Evolutionary conservation across 176 grass and related monocot species (phyloP).

Genomic region (Secale cereale): DNA sequence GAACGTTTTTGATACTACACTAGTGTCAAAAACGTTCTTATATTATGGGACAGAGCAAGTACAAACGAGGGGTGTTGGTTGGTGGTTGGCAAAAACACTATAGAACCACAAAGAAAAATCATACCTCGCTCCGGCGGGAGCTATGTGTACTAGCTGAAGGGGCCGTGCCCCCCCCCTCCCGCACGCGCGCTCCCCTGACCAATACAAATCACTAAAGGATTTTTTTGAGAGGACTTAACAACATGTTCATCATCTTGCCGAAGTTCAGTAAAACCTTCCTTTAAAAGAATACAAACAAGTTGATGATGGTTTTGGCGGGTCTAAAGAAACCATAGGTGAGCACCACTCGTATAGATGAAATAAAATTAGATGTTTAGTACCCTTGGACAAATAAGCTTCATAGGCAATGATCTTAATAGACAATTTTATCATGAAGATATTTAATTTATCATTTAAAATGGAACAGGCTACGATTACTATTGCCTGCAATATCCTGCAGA

Average conservation of each 20-base stretch:
- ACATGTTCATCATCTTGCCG: not conserved
- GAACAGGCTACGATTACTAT: slow-evolving; percentile 68
- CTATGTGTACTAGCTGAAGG: too few relatives aligned
- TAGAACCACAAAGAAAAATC: not conserved
- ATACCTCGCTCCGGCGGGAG: too few relatives aligned
- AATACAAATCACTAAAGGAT: too few relatives aligned
- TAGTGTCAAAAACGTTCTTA: too few relatives aligned
- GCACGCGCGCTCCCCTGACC: too few relatives aligned
- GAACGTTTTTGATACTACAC: too few relatives aligned
- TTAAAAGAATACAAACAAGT: not conserved
- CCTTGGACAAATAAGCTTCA: not conserved
- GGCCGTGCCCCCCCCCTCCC: too few relatives aligned
- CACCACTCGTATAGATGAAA: not conserved
- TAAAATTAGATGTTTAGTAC: not conserved
- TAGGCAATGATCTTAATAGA: not conserved
- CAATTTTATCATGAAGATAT: not conserved
- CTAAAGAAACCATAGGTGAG: not conserved
- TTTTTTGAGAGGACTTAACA: too few relatives aligned
- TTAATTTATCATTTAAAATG: slow-evolving; percentile 25
- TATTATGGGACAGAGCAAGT: too few relatives aligned
- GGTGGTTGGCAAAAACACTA: not conserved
- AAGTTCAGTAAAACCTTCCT: not conserved
- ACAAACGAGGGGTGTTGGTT: not conserved
- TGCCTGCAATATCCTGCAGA: slow-evolving; percentile 58
- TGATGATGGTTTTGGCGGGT: not conserved